Evolutionary conservation across 208 protist species (phyloP).

Genomic region (Trypanosoma brucei): DNA sequence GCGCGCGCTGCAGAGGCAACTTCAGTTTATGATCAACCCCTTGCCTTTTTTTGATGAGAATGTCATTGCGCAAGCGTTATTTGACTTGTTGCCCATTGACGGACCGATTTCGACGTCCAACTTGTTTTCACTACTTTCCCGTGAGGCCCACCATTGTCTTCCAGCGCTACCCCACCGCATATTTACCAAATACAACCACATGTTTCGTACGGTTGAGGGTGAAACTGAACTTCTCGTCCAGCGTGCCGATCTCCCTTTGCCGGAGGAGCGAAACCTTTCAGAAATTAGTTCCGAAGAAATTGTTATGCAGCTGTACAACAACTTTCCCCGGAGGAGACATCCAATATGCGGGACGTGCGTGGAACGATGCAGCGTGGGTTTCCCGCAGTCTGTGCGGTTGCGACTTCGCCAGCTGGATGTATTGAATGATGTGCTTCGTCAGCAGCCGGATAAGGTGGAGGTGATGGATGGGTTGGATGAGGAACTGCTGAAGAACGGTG

Average conservation of each 20-base stretch:
- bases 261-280: conserved; percentile 22
- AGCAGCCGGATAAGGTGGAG: conserved; percentile 75
- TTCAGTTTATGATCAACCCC: conserved; percentile 54
- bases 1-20: conserved; percentile 41
- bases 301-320: conserved; percentile 52
- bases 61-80: conserved; percentile 63
- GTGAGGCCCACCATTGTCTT: conserved; percentile 17
- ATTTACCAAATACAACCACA: conserved; percentile 12
- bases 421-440: conserved; percentile 43
- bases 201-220: conserved; percentile 30
- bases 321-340: conserved; percentile 48
- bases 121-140: conserved; percentile 21
- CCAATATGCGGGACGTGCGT: conserved; percentile 59
- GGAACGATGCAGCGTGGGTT: conserved; percentile 32
- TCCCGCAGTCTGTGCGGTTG: conserved; percentile 33
- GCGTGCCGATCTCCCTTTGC: conserved; percentile 56
- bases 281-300: conserved; percentile 57
- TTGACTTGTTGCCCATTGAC: conserved; percentile 61
- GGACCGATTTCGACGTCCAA: conserved; percentile 18
- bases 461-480: conserved; percentile 23
- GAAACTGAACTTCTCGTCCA: conserved; percentile 46
- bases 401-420: conserved; percentile 60
- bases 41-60: conserved; percentile 67
- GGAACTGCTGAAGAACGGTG: conserved; percentile 13
- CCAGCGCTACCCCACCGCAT: conserved; percentile 15